phyloP scores from a whole-genome alignment of 2,329 filamentous ascomycete species.

The Penicillium sp. region DNA sequence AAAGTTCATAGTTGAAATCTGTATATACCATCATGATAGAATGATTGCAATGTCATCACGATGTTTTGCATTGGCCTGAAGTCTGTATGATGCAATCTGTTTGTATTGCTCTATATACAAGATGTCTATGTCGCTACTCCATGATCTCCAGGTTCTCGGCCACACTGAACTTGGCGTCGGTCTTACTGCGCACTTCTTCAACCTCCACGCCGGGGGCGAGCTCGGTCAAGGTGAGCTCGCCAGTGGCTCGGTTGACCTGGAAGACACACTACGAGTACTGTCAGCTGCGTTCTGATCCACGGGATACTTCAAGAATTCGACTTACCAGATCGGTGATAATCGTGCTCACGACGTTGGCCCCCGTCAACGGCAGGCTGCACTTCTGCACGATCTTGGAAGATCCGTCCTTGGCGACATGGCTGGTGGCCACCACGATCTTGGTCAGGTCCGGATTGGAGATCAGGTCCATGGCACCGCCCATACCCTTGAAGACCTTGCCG shows the following conservation, averaged over 20 bases:
- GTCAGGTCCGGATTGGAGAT: slow-evolving; percentile 69
- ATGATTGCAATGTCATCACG: not conserved
- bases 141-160: slow-evolving; percentile 57
- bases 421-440: slow-evolving; percentile 70
- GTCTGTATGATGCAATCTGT: not conserved
- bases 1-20: not conserved
- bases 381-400: slow-evolving; percentile 64
- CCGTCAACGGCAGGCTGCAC: slow-evolving; percentile 65
- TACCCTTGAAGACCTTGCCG: slow-evolving; percentile 81
- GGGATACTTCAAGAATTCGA: slow-evolving; percentile 13
- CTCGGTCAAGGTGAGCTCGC: slow-evolving; percentile 56
- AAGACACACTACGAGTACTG: slow-evolving; percentile 62
- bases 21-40: not conserved
- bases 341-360: slow-evolving; percentile 65
- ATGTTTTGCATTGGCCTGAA: not conserved
- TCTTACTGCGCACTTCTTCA: slow-evolving; percentile 68
- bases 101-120: not conserved
- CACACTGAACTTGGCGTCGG: slow-evolving; percentile 65
- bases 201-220: slow-evolving; percentile 66
- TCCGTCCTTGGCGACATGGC: slow-evolving; percentile 68
- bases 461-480: slow-evolving; percentile 76
- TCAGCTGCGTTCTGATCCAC: not conserved
- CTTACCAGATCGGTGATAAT: slow-evolving; percentile 71
- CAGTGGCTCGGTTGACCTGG: slow-evolving; percentile 66
- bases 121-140: slow-evolving; percentile 29